phyloP scores from a whole-genome alignment of 345 rosid species.

The Hirschfeldia incana region DNA sequence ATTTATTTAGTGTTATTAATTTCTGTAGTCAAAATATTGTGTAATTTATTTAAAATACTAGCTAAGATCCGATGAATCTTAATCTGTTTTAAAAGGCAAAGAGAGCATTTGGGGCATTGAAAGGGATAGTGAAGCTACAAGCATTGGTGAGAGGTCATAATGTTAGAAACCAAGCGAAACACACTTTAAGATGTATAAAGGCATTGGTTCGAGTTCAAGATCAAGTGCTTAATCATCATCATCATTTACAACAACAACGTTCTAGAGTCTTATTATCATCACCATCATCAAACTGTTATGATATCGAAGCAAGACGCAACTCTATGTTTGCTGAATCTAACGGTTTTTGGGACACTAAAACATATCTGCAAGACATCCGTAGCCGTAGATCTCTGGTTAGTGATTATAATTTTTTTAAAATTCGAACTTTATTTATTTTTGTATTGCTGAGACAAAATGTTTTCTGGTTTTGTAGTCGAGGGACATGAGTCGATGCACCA shows the following conservation, averaged over 20 bases:
- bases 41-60: not conserved
- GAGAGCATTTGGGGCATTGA: conserved; percentile 82
- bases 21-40: not conserved
- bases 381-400: conserved; percentile 54
- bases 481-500: conserved; percentile 58
- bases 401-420: not conserved
- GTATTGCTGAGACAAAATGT: not conserved
- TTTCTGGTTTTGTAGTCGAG: conserved; percentile 51
- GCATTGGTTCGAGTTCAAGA: conserved; percentile 80
- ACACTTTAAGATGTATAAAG: conserved; percentile 74
- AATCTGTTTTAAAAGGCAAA: conserved; percentile 50
- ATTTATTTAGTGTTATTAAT: not conserved
- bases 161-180: conserved; percentile 73
- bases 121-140: conserved; percentile 89
- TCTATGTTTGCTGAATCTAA: conserved; percentile 54
- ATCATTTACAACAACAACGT: conserved; percentile 47
- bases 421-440: not conserved
- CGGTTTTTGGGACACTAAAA: conserved; percentile 53
- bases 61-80: not conserved
- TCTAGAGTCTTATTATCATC: conserved; percentile 44
- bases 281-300: conserved; percentile 11
- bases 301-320: conserved; percentile 46
- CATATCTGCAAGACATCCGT: conserved; percentile 65
- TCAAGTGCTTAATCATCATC: conserved; percentile 54
- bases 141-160: conserved; percentile 93